Conservation (phyloP, 257 asterid species). For the Plantago ovata region DNA sequence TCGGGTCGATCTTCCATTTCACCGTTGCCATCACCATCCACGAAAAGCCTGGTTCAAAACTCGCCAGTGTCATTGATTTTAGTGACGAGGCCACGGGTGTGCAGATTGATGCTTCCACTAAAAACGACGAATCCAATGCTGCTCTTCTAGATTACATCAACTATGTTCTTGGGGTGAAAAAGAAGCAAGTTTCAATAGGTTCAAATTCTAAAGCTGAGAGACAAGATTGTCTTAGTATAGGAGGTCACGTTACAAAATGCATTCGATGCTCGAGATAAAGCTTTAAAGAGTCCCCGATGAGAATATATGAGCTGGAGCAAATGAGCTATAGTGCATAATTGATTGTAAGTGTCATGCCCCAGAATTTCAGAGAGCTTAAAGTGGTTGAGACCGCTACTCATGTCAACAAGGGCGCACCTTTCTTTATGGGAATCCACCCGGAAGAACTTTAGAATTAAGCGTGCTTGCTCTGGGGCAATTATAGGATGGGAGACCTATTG, state of each 20-base stretch:
- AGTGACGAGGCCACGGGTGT: constrained; percentile 79
- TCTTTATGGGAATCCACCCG: too few relatives aligned
- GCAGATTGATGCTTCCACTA: constrained; percentile 96
- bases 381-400: too few relatives aligned
- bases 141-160: constrained; percentile 82
- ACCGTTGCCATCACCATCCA: constrained; percentile 79
- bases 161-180: constrained; percentile 81
- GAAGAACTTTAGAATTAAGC: too few relatives aligned
- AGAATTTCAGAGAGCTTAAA: too few relatives aligned
- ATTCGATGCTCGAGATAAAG: constrained; percentile 61
- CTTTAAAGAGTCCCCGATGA: constrained; percentile 33
- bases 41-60: constrained; percentile 89
- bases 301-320: too few relatives aligned
- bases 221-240: constrained; percentile 73
- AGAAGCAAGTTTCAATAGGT: constrained; percentile 74
- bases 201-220: constrained; percentile 82
- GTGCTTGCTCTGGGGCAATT: too few relatives aligned
- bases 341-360: too few relatives aligned
- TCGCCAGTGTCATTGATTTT: constrained; percentile 79
- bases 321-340: too few relatives aligned
- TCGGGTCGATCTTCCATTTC: constrained; percentile 62
- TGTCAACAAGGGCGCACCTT: too few relatives aligned
- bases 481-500: too few relatives aligned
- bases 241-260: constrained; percentile 62
- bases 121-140: constrained; percentile 96